A percentile compares a stretch with the other conserved stretches of the same genome.
Conservation (phyloP, 129 eudicot species). For the Centaurea solstitialis region DNA sequence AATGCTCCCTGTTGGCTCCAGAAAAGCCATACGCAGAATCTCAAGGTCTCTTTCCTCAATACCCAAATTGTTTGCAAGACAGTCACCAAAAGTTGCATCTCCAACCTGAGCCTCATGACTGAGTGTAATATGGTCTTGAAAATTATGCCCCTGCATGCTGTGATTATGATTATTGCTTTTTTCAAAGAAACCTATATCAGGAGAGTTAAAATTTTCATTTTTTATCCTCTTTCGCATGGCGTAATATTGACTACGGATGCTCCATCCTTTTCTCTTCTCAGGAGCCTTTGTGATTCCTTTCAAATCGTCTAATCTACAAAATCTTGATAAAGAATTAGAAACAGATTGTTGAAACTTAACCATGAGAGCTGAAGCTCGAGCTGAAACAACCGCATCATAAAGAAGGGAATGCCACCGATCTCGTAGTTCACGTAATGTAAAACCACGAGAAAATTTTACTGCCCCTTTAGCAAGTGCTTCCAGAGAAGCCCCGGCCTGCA, state of each 20-base stretch:
- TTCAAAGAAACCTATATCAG: slow-evolving; percentile 55
- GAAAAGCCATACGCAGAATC: slow-evolving; percentile 62
- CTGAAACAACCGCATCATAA: slow-evolving; percentile 72
- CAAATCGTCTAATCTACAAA: slow-evolving; percentile 39
- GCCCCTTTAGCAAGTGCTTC: slow-evolving; percentile 99
- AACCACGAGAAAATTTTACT: slow-evolving; percentile 74
- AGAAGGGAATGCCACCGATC: slow-evolving; percentile 87
- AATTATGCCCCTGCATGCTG: slow-evolving; percentile 47
- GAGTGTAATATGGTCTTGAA: slow-evolving; percentile 37
- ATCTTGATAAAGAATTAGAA: slow-evolving; percentile 48
- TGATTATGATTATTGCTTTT: slow-evolving; percentile 55
- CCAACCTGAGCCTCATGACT: slow-evolving; percentile 40
- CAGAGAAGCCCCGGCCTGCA: slow-evolving; percentile 85
- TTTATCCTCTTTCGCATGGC: slow-evolving; percentile 70
- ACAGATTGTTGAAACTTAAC: slow-evolving; percentile 68
- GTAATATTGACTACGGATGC: slow-evolving; percentile 69
- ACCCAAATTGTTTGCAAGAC: slow-evolving; percentile 47
- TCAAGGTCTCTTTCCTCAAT: slow-evolving; percentile 70
- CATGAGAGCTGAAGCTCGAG: slow-evolving; percentile 65
- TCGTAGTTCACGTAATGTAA: slow-evolving; percentile 63
- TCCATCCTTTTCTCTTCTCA: slow-evolving; percentile 62
- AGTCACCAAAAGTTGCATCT: slow-evolving; percentile 32
- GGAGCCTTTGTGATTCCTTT: slow-evolving; percentile 45
- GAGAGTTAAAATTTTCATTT: slow-evolving; percentile 48
- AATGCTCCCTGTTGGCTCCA: slow-evolving; percentile 44